Evolutionary conservation across 345 rosid genomes (phyloP), one percentile per base, ranked within the genome.

Genomic region (Draba incana): DNA sequence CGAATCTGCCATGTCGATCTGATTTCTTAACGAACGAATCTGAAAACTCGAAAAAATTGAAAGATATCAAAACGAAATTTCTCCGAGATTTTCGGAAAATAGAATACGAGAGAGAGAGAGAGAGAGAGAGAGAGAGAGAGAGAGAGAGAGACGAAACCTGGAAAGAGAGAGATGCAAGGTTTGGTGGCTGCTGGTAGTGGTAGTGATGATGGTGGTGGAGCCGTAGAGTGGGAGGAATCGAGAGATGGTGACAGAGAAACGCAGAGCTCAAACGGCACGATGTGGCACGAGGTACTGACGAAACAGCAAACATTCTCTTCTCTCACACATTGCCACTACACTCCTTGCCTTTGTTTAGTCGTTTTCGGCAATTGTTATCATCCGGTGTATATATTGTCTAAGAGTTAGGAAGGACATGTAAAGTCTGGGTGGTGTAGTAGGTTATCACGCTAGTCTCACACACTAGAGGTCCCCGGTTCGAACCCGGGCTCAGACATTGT

Each of bases 401-500:
- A n/a, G n/a, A n/a, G n/a, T n/a, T n/a, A n/a, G n/a, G n/a, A n/a
- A n/a, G n/a, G n/a, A n/a, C n/a, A n/a, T n/a, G n/a, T n/a, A n/a
- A n/a, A n/a, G n/a, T n/a, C n/a, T 70, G 72, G 80, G 80, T 76
- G 72, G 76, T 76, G 80, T 76, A 76, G 76, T 70, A 60, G 80
- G 76, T 76, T 66, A 87, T 85, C 85, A 82, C 83, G 84, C 82
- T 84, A 89, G 91, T 83, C 91, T 87, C 87, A 84, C 91, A 79
- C 93, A 80, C 91, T 84, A 81, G 80, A 85, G 88, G 86, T 81
- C 93, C 81, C 85, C 80, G 77, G 84, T 85, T 84, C 84, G 85
- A 86, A 85, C 80, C 82, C 86, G 81, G 84, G 76, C 85, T 84
- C 80, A 81, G 84, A 83, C 86, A 84, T 4, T 0, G 20, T 58